Conservation (phyloP, 768 basidiomycete species). For the Phlegmacium glaucopus region DNA sequence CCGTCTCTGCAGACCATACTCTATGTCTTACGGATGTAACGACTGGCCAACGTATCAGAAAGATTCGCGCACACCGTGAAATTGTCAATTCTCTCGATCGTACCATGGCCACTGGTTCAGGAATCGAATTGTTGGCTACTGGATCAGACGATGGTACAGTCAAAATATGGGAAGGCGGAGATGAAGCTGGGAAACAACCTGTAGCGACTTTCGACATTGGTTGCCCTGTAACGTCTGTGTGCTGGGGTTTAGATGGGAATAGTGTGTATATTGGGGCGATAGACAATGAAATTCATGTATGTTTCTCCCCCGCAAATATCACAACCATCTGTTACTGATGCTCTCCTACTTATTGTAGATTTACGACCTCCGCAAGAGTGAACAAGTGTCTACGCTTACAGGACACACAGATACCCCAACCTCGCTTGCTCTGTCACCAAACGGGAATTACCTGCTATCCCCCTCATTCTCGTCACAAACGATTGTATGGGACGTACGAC, state of each 20-base stretch:
- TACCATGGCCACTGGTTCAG: conserved; percentile 80
- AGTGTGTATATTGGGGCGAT: conserved; percentile 88
- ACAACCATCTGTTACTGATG: conserved; percentile 3
- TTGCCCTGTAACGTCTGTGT: conserved; percentile 88
- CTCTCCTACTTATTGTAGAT: conserved; percentile 55
- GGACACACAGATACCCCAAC: conserved; percentile 94
- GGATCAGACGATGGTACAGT: conserved; percentile 93
- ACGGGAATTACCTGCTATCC: conserved; percentile 82
- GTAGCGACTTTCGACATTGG: conserved; percentile 82
- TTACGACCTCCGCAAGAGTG: conserved; percentile 85
- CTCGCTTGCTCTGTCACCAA: conserved; percentile 89
- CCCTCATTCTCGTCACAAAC: conserved; percentile 88
- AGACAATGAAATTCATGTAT: conserved; percentile 94
- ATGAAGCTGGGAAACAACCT: conserved; percentile 66
- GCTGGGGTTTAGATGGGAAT: conserved; percentile 89
- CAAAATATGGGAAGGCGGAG: conserved; percentile 86
- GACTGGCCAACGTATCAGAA: conserved; percentile 76
- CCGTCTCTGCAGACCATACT: conserved; percentile 88
- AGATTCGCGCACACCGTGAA: conserved; percentile 86
- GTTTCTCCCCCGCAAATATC: conserved; percentile 25
- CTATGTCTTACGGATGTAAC: conserved; percentile 75
- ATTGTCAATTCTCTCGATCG: conserved; percentile 90
- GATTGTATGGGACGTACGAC: conserved; percentile 89
- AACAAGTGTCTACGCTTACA: conserved; percentile 72
- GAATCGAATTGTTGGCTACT: conserved; percentile 80